Base-by-base conservation (phyloP, 441 rosid species). In the Jatropha multifida region DNA sequence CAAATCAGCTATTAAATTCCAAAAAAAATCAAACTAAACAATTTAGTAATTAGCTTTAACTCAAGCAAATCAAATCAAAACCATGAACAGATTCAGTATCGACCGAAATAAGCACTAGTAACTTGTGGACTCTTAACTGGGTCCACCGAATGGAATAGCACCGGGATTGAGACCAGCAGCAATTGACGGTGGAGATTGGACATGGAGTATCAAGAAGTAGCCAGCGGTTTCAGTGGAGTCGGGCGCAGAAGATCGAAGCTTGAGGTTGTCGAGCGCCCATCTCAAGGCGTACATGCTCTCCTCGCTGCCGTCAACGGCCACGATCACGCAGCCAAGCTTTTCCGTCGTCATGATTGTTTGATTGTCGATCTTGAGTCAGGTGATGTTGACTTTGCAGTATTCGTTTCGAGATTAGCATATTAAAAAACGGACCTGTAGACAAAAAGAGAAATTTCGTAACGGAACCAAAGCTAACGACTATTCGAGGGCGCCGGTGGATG, bases 271-370 rank as follows among this genome's bases (percentile, higher is more conserved):
- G 3, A 93, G 87, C 69, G 92, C 92, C 97, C 96, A 95, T 65
- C 73, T 84, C 71, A 93, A 82, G 81, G 98, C 94, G 82, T 83
- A 80, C 97, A 95, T 92, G 85, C 99, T 93, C 83, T 90, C 90
- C 76, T 95, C 94, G 86, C 91, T 90, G 79, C 98, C 96, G 81
- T 93, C 97, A 5, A 93, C 96, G 65, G 96, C 88, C 48, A 93
- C 86, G 69, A 92, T 81, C 78, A 93, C 97, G 81, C 87, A 82
- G 37, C 84, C 85, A 66, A 93, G 79, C 69, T 90, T 83, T 8
- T 90, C 86, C 27, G 90, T 37, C 17, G 92, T 27, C 82, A 90
- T 90, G 77, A 46, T 73, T 78, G 69, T 52, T 79, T 15, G 69
- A 63, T 72, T 52, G 71, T 42, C 18, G 44, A 56, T 26, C 37